phyloP scores from a whole-genome alignment of 2,329 filamentous ascomycete genomes.

The Neoarthrinium moseri region DNA sequence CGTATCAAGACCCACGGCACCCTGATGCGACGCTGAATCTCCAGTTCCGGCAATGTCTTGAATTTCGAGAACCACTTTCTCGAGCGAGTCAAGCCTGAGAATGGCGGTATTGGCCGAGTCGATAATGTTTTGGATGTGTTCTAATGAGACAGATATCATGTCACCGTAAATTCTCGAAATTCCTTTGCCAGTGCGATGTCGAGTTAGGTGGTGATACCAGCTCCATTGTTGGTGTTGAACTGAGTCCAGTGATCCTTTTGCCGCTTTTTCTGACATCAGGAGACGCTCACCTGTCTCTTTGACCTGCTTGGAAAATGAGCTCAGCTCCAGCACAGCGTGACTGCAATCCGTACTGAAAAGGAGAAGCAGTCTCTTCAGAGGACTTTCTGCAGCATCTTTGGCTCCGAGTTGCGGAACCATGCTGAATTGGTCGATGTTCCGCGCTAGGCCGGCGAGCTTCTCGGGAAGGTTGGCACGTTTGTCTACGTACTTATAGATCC shows the following conservation, averaged over 20 bases:
- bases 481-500: conserved; percentile 1
- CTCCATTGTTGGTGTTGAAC: not conserved
- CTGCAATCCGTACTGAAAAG: not conserved
- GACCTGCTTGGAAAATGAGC: not conserved
- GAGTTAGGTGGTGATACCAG: not conserved
- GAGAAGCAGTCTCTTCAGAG: not conserved
- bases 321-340: not conserved
- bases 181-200: not conserved
- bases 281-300: not conserved
- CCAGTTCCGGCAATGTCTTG: not conserved
- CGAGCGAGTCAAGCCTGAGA: not conserved
- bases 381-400: not conserved
- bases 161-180: not conserved
- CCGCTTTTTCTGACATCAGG: not conserved
- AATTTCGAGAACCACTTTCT: not conserved
- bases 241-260: not conserved
- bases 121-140: not conserved
- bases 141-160: not conserved
- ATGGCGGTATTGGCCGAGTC: not conserved
- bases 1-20: no score
- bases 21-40: not conserved
- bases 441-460: not conserved
- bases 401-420: not conserved
- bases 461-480: not conserved
- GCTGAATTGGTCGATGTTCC: not conserved